phyloP scores from a whole-genome alignment of 106 monocot species.

The Dioscorea alata region DNA sequence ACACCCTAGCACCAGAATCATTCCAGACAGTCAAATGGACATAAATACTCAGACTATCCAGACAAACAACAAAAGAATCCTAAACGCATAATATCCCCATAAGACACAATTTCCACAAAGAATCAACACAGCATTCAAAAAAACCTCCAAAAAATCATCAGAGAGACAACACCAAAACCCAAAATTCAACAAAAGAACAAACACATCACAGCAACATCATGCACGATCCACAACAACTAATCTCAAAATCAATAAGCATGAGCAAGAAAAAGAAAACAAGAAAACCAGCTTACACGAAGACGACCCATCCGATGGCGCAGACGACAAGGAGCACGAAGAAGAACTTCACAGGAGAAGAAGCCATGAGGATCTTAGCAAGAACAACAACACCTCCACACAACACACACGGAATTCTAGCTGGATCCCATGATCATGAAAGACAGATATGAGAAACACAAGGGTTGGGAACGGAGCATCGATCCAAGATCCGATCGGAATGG shows the following conservation, averaged over 20 bases:
- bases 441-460: not conserved
- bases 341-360: slow-evolving; percentile 80
- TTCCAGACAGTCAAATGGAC: too few relatives aligned
- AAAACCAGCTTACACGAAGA: slow-evolving; percentile 51
- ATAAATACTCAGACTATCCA: too few relatives aligned
- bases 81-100: too few relatives aligned
- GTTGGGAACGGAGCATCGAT: not conserved
- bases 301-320: slow-evolving; percentile 62
- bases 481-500: not conserved
- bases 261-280: not conserved
- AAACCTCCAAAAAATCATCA: too few relatives aligned
- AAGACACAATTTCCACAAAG: too few relatives aligned
- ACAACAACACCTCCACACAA: not conserved
- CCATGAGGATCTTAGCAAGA: slow-evolving; percentile 15
- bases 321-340: slow-evolving; percentile 54
- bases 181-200: not conserved
- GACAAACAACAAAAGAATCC: too few relatives aligned
- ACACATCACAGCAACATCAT: not conserved
- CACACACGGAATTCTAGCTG: not conserved
- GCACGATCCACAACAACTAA: not conserved
- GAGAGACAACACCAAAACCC: not conserved
- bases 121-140: too few relatives aligned
- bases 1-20: too few relatives aligned
- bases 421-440: not conserved
- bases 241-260: not conserved